Conservation (phyloP, 2,329 filamentous ascomycete genomes). For the Metarhizium anisopliae region DNA sequence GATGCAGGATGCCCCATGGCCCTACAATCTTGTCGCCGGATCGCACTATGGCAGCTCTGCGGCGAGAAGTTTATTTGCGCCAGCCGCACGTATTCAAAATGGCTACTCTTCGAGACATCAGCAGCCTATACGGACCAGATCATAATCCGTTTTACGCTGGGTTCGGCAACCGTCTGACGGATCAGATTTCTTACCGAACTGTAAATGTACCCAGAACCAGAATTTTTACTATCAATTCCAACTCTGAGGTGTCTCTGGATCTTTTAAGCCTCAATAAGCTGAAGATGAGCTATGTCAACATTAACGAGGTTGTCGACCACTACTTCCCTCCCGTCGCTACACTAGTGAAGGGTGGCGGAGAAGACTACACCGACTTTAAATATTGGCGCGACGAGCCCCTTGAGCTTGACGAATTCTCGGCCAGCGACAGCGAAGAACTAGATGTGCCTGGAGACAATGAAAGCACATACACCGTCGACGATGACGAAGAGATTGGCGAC, state of each 20-base stretch:
- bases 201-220: conserved; percentile 90
- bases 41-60: conserved; percentile 83
- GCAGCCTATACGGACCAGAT: conserved; percentile 71
- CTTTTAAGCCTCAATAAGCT: conserved; percentile 86
- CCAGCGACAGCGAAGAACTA: conserved; percentile 60
- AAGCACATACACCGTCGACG: conserved; percentile 34
- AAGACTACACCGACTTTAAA: conserved; percentile 93
- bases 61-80: conserved; percentile 86
- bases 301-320: conserved; percentile 95
- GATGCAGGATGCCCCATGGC: conserved; percentile 75
- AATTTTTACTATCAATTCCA: conserved; percentile 98
- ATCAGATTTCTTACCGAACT: conserved; percentile 89
- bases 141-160: conserved; percentile 89
- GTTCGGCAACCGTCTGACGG: conserved; percentile 92
- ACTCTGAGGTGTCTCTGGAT: conserved; percentile 89
- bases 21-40: conserved; percentile 94
- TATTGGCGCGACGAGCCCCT: conserved; percentile 87
- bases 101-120: conserved; percentile 92
- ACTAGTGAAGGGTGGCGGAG: conserved; percentile 79
- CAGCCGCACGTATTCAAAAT: conserved; percentile 99
- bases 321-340: conserved; percentile 91
- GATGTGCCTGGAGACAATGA: conserved; percentile 37
- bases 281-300: conserved; percentile 93
- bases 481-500: conserved; percentile 29
- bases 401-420: conserved; percentile 81